Base-by-base conservation (phyloP, 1,284 basidiomycete genomes). In the Cutaneotrichosporon sp. region DNA sequence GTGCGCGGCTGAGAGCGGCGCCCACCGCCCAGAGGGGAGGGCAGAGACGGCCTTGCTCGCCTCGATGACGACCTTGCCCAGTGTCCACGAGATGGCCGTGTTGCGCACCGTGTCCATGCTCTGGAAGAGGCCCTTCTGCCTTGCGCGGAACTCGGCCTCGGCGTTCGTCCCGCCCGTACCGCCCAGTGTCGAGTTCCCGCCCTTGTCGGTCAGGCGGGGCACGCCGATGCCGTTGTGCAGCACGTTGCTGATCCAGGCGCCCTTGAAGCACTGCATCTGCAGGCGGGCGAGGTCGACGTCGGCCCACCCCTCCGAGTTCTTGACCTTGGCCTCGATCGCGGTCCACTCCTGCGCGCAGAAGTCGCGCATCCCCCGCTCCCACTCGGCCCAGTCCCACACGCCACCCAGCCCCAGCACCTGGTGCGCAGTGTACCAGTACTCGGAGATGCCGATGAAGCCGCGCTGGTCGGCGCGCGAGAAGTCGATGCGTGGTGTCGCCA, bases 241-340 rank as follows among this genome's bases (percentile, higher is more conserved):
- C 25, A 99, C 90, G 73, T 97, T 98, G 60, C 90, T 88, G 62
- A 99, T 86, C 97, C 97, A 99, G 1, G 95, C 95, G 1, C 95
- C 93, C 78, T 99, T 99, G 87, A 99, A 99, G 77, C 97, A 99
- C 75, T 99, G 97, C 89, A 95, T 91, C 80, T 95, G 87, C 63
- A 99, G 80, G 34, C 95, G 86, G 38, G 89, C 85, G 43, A 91
- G 80, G 73, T 95, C 92, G 57, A 97, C 88, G 50, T 85, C 81
- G 22, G 87, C 82, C 71, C 85, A 84, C 1, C 88, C 88, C 9
- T 86, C 29, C 5, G 49, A 84, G 60, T 78, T 74, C 67, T 87
- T 86, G 70, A 95, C 88, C 67, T 90, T 84, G 27, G 79, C 69
- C 69, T 91, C 79, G 58, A 98, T 89, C 45, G 85, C 85, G 4